Evolutionary conservation across 208 protist genomes (phyloP), one percentile per base, ranked within the genome.

Genomic region (Crithidia expoeki): DNA sequence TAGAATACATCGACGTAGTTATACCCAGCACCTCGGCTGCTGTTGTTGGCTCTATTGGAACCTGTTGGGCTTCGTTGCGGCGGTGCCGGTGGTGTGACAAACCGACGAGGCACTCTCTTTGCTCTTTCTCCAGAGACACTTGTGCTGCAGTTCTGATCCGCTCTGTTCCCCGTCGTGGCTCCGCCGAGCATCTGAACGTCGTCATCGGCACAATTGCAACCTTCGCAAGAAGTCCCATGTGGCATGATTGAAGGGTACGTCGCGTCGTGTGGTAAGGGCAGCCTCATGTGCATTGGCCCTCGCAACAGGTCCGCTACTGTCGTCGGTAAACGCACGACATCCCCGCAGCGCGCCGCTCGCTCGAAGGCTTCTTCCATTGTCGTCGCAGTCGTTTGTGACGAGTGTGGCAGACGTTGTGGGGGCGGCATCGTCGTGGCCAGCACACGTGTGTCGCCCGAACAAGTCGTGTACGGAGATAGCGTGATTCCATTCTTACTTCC

Each of bases 241-340:
- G n/a, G n/a, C n/a, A n/a, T n/a, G n/a, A n/a, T n/a, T n/a, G n/a
- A n/a, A n/a, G n/a, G n/a, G n/a, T n/a, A n/a, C n/a, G n/a, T n/a
- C n/a, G n/a, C n/a, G n/a, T n/a, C n/a, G 9, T 40, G 36, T 40
- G 36, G 36, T 40, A 12, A 5, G 12, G 62, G 28, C 30, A 83
- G 30, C 12, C 12, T 34, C n/a, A 52, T 33, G 66, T 80, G 79
- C 50, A 68, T 52, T 27, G 79, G 79, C 19, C 68, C 74, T 2
- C 49, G 53, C 30, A 84, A 56, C 3, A 73, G 68, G 44, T 71
- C 68, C 12, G 57, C 38, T 49, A 78, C 47, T 2, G 64, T 72
- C 12, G 68, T 50, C 19, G 79, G 79, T 25, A 84, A 34, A 7
- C 66, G 68, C 44, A 84, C 66, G 0, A 84, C 79, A 5, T 55